Base-by-base conservation (phyloP, 352 stramenopile genomes). In the Phytophthora vignae region DNA sequence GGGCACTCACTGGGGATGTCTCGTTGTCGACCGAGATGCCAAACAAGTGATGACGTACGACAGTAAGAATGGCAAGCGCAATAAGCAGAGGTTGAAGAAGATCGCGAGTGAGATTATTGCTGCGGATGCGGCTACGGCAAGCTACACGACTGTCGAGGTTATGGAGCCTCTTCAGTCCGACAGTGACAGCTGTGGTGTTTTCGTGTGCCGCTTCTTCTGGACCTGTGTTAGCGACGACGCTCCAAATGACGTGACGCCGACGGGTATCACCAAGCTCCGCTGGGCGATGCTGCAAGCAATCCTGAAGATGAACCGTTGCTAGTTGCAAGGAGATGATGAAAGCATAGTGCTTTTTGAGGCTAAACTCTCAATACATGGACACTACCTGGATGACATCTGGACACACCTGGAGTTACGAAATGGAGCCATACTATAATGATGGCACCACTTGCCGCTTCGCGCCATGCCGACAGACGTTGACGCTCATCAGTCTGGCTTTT, bases 161-260 rank as follows among this genome's bases (percentile, higher is more conserved):
- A n/a, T n/a, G n/a, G n/a, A n/a, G n/a, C n/a, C n/a, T n/a, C n/a
- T n/a, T n/a, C 61, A 69, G 46, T 40, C n/a, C 7, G 62, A 69
- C 14, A 56, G 55, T 19, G 54, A 63, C 17, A 63, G 25, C 25
- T 69, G 62, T 9, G 52, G 62, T 9, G 62, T 69, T 14, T 58
- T 58, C 46, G 62, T 69, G 21, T 69, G 52, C 10, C 48, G 33
- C 10, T 40, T 53, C n/a, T 59, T 67, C 36, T 60, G 60, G 60
- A 36, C 19, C 9, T 46, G 36, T 31, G 60, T 67, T 15, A 40
- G 22, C 49, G 50, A 25, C 21, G 50, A 60, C 2, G 60, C 36
- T 15, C 50, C 19, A 42, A 49, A 33, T 25, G 50, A 60, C 42
- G n/a, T 60, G 19, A 55, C 36, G 1, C 27, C 44, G 17, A 36